These are phyloP conservation scores for Podospora pseudopauciseta DNA, from an alignment of 495 filamentous ascomycete species.

Conservation along the genomic window DNA sequence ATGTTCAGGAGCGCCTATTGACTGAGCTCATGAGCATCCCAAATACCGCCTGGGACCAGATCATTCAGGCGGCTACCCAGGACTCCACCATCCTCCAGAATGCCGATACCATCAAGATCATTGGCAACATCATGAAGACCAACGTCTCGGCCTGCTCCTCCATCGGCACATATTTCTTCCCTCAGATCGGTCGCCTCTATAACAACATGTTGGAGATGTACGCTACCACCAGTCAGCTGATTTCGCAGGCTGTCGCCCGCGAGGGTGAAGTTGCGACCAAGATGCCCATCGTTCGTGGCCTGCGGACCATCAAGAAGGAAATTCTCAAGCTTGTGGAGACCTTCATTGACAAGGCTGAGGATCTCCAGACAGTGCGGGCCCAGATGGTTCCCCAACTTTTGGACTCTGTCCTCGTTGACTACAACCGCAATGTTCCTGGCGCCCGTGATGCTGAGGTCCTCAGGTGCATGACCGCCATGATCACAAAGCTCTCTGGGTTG, in stretches of 20 bases:
- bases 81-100: conserved; percentile 83
- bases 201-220: conserved; percentile 99
- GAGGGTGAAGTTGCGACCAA: conserved; percentile 94
- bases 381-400: conserved; percentile 97
- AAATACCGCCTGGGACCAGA: conserved; percentile 91
- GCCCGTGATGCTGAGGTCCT: conserved; percentile 95
- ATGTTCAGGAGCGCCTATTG: conserved; percentile 84
- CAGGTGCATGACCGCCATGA: conserved; percentile 96
- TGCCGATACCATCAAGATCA: conserved; percentile 90
- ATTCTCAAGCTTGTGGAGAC: conserved; percentile 97
- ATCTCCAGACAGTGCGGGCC: conserved; percentile 83
- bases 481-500: conserved; percentile 75
- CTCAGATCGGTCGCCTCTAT: conserved; percentile 97
- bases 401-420: conserved; percentile 91
- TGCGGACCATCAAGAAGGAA: conserved; percentile 98
- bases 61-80: conserved; percentile 78
- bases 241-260: conserved; percentile 81
- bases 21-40: conserved; percentile 89
- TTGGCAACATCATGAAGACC: conserved; percentile 99
- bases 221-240: conserved; percentile 88
- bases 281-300: conserved; percentile 89
- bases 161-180: conserved; percentile 94
- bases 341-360: conserved; percentile 96
- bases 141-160: conserved; percentile 96
- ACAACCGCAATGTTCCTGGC: conserved; percentile 93